phyloP scores from a whole-genome alignment of 1,284 basidiomycete genomes.

The Cryptococcus sp. region DNA sequence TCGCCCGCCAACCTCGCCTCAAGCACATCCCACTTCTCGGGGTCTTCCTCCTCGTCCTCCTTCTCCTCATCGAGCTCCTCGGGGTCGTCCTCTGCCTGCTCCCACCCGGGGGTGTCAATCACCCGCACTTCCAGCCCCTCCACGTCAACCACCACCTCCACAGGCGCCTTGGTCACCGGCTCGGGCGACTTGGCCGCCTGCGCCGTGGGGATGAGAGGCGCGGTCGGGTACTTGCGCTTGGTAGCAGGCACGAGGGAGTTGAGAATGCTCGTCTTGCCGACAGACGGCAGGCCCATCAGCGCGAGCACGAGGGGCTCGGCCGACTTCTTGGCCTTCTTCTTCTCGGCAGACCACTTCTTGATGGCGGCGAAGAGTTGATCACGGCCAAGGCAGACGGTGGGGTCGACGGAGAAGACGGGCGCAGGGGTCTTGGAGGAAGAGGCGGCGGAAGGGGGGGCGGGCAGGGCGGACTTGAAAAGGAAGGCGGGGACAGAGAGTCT shows the following conservation, averaged over 20 bases:
- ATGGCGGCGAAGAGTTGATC: constrained; percentile 28
- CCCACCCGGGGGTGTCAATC: constrained; percentile 81
- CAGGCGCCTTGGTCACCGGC: constrained; percentile 66
- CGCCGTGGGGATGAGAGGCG: constrained; percentile 60
- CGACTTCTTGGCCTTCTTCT: constrained; percentile 17
- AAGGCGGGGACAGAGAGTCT: constrained; percentile 70
- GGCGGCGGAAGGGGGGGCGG: constrained; percentile 47
- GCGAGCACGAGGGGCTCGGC: constrained; percentile 57
- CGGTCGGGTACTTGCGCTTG: constrained; percentile 30
- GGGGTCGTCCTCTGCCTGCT: constrained; percentile 54
- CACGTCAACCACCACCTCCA: constrained; percentile 58
- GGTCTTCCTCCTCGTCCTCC: constrained; percentile 50
- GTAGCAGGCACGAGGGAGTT: constrained; percentile 66
- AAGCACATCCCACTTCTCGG: constrained; percentile 52
- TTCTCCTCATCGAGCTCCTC: constrained; percentile 38
- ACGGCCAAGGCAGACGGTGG: constrained; percentile 25
- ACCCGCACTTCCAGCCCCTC: constrained; percentile 56
- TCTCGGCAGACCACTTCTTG: constrained; percentile 23
- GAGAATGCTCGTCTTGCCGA: constrained; percentile 76
- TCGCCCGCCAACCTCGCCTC: constrained; percentile 61
- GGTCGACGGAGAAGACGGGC: constrained; percentile 18
- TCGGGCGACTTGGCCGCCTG: constrained; percentile 56
- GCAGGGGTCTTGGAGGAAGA: constrained; percentile 40
- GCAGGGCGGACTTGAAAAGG: constrained; percentile 73
- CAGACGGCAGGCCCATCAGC: constrained; percentile 66